These are phyloP conservation scores for Delitschia confertaspora DNA, from an alignment of 495 filamentous ascomycete genomes.

Conservation along the genomic window DNA sequence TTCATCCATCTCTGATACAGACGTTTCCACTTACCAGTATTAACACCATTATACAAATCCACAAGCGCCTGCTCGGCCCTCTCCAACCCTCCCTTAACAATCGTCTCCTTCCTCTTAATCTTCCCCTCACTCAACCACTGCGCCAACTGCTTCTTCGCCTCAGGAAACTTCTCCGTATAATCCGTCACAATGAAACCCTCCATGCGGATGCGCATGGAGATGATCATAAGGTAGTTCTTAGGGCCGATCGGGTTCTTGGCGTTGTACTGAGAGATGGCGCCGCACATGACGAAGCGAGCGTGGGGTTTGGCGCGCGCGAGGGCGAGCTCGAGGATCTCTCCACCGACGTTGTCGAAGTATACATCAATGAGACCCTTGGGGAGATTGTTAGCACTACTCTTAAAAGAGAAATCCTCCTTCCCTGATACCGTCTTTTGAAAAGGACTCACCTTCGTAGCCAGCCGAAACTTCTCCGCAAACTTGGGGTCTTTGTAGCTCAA, in stretches of 20 bases:
- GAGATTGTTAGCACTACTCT: conserved; percentile 8
- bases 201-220: conserved; percentile 41
- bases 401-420: background rate
- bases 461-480: conserved; percentile 25
- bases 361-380: conserved; percentile 47
- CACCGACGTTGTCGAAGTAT: conserved; percentile 50
- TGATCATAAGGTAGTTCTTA: conserved; percentile 43
- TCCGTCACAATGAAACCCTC: conserved; percentile 52
- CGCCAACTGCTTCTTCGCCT: conserved; percentile 41
- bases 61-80: conserved; percentile 43
- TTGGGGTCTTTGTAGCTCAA: conserved; percentile 31
- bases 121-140: conserved; percentile 47
- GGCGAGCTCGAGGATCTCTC: conserved; percentile 48
- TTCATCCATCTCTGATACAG: background rate
- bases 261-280: conserved; percentile 49
- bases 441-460: conserved; percentile 22
- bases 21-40: conserved; percentile 40
- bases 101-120: conserved; percentile 48
- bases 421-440: too few relatives aligned
- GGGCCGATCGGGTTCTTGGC: conserved; percentile 40
- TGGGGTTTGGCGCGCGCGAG: conserved; percentile 41
- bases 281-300: conserved; percentile 46
- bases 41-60: conserved; percentile 42
- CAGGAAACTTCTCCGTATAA: conserved; percentile 39
- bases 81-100: conserved; percentile 45